Percentiles rank a stretch among this genome's conserved stretches.
Conservation (phyloP, 768 basidiomycete species). For the Pulveroboletus frians region DNA sequence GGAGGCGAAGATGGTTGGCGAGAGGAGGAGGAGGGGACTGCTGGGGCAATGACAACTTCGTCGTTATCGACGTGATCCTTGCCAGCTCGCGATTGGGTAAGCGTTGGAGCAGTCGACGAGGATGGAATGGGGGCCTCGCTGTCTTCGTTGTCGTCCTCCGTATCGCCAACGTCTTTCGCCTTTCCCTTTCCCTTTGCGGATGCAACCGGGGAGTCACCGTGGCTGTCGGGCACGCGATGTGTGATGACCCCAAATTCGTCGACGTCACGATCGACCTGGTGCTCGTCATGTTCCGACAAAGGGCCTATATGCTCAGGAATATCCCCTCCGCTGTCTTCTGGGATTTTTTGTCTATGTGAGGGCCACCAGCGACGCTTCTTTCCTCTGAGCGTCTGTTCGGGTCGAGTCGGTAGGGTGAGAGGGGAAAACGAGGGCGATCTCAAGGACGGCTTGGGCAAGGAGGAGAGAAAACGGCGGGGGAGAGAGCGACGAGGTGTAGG, state of each 20-base stretch:
- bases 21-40: slow-evolving; percentile 4
- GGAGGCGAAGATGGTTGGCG: slow-evolving; percentile 11
- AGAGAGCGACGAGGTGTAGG: slow-evolving; percentile 17
- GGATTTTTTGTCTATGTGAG: slow-evolving; percentile 15
- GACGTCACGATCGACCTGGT: slow-evolving; percentile 27
- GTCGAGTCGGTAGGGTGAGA: slow-evolving; percentile 18
- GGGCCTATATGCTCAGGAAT: slow-evolving; percentile 12
- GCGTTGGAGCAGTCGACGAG: slow-evolving; percentile 13
- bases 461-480: slow-evolving; percentile 34
- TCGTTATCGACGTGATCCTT: slow-evolving; percentile 12
- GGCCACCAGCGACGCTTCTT: slow-evolving; percentile 26
- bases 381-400: slow-evolving; percentile 26
- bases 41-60: slow-evolving; percentile 21
- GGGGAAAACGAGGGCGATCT: slow-evolving; percentile 10
- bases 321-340: slow-evolving; percentile 13
- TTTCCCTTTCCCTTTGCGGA: slow-evolving; percentile 36
- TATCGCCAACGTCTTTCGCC: slow-evolving; percentile 17
- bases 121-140: slow-evolving; percentile 9
- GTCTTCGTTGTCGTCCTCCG: slow-evolving; percentile 5
- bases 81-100: slow-evolving; percentile 1
- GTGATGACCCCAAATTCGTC: slow-evolving; percentile 26
- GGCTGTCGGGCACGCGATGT: slow-evolving; percentile 26
- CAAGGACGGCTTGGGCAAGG: slow-evolving; percentile 25
- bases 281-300: slow-evolving; percentile 24
- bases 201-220: slow-evolving; percentile 20